Evolutionary conservation across 345 rosid species (phyloP).

Genomic region (Odontarrhena argentea): DNA sequence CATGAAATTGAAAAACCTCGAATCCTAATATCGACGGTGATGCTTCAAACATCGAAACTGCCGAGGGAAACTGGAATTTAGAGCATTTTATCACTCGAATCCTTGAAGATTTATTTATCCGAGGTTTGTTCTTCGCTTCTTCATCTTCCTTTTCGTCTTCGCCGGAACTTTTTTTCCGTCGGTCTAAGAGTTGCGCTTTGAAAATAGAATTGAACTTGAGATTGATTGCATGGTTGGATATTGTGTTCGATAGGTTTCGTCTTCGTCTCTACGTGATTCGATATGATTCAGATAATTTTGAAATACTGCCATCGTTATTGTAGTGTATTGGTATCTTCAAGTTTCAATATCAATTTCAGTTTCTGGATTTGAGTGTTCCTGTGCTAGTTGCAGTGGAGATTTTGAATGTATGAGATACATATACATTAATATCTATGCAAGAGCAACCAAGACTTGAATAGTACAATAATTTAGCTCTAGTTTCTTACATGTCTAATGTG

Average conservation of each 20-base stretch:
- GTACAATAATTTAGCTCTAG: slow-evolving; percentile 17
- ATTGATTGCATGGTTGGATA: neutral
- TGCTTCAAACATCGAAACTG: neutral
- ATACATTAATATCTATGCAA: neutral
- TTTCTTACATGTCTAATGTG: slow-evolving; percentile 19
- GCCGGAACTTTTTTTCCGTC: neutral
- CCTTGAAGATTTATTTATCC: neutral
- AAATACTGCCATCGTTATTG: too few relatives aligned
- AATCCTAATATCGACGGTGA: neutral
- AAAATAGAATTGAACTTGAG: neutral
- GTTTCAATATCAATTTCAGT: neutral
- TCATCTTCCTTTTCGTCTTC: neutral
- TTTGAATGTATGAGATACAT: slow-evolving; percentile 3
- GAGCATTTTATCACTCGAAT: neutral
- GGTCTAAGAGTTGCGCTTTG: neutral
- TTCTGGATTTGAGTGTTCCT: neutral
- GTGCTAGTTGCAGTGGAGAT: neutral
- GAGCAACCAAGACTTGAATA: neutral
- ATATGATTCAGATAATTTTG: neutral
- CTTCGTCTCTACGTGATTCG: neutral
- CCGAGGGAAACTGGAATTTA: neutral
- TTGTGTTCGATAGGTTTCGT: neutral
- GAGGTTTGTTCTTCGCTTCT: slow-evolving; percentile 24
- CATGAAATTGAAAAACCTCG: slow-evolving; percentile 5
- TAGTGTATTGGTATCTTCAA: slow-evolving; percentile 10